Conservation (phyloP, 2,329 filamentous ascomycete genomes). For the Colletotrichum scovillei region DNA sequence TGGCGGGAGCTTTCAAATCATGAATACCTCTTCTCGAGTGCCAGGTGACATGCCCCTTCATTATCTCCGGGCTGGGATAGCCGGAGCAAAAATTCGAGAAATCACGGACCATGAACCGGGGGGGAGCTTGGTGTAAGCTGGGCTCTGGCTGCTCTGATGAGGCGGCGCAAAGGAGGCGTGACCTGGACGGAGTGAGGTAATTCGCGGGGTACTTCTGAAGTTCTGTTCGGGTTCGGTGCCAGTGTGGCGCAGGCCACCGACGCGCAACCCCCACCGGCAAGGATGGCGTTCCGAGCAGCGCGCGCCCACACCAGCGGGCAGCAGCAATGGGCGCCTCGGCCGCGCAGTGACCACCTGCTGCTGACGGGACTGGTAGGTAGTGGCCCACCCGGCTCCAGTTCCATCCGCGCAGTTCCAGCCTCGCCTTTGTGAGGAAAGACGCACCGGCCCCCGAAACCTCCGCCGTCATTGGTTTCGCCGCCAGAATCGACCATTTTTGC, state of each 20-base stretch:
- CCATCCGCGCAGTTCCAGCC: background rate
- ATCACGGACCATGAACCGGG: background rate
- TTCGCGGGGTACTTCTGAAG: conserved; percentile 13
- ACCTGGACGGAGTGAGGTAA: conserved; percentile 19
- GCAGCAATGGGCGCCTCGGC: background rate
- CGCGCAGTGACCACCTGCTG: conserved; percentile 13
- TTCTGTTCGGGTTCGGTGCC: background rate
- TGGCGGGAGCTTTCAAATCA: background rate
- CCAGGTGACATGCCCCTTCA: background rate
- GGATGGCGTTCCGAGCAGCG: conserved; percentile 13
- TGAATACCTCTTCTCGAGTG: background rate
- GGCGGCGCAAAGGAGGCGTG: conserved; percentile 5
- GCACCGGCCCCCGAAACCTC: conserved; percentile 3
- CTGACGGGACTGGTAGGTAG: background rate
- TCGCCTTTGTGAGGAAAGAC: conserved; percentile 6
- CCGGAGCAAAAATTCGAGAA: background rate
- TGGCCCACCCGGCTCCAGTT: background rate
- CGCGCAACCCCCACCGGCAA: conserved; percentile 26
- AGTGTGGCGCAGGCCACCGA: conserved; percentile 32
- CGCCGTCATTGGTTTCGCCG: conserved; percentile 36
- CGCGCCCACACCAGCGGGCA: too few relatives aligned
- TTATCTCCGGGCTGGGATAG: conserved; percentile 13
- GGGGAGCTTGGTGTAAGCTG: background rate
- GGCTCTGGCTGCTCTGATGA: background rate
- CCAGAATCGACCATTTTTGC: background rate